Percentiles rank a stretch among this genome's conserved stretches.
Evolutionary conservation across 2,329 filamentous ascomycete genomes (phyloP).

Genomic region (Xylariaceae sp.): DNA sequence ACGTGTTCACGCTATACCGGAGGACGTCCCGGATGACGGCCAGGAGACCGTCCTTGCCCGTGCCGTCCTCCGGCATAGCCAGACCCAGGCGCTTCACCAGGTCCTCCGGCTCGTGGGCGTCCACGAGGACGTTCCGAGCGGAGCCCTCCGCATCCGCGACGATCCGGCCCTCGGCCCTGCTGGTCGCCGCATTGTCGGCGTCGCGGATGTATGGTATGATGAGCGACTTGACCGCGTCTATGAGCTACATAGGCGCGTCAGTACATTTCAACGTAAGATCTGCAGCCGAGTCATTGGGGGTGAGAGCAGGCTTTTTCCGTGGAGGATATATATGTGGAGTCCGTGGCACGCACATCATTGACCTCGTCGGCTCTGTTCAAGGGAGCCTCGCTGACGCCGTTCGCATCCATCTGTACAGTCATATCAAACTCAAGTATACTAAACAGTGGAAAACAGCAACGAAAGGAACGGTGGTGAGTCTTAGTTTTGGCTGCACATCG

Average conservation of each 20-base stretch:
- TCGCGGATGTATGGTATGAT: conserved; percentile 63
- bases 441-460: too few species aligned
- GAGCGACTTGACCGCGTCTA: conserved; percentile 58
- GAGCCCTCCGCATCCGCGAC: conserved; percentile 29
- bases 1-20: conserved; percentile 91
- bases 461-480: too few species aligned
- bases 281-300: too few species aligned
- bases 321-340: background rate
- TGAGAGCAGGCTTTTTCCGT: background rate
- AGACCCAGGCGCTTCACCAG: conserved; percentile 49
- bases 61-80: conserved; percentile 49
- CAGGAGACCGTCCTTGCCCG: conserved; percentile 67
- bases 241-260: conserved; percentile 41
- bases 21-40: conserved; percentile 64
- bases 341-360: conserved; percentile 31
- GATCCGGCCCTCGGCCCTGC: conserved; percentile 46
- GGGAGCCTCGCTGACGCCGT: conserved; percentile 2
- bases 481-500: too few species aligned
- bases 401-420: conserved; percentile 5
- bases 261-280: conserved; percentile 1
- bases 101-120: conserved; percentile 52
- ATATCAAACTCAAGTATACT: background rate
- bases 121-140: conserved; percentile 52
- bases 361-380: conserved; percentile 36
- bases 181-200: conserved; percentile 56